Evolutionary conservation across 129 eudicot genomes (phyloP), one percentile per base, ranked within the genome.

Genomic region (Chrysanthemum seticuspe): DNA sequence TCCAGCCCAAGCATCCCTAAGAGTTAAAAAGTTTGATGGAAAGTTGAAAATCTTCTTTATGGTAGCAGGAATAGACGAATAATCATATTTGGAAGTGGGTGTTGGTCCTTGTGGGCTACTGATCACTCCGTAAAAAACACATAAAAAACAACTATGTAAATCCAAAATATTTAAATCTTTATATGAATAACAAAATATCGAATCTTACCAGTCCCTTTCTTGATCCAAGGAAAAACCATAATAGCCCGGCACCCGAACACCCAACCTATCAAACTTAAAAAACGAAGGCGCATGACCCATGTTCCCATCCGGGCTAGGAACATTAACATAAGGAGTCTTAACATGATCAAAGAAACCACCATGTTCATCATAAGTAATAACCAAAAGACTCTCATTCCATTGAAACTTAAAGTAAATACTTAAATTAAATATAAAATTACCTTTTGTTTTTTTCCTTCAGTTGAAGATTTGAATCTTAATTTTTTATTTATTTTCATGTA

Each of bases 291-390:
- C 87, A 19, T 97, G 98, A 9, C 97, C 97, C 1, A 91, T 87
- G 53, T 94, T 94, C 40, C 98, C 97, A 85, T 94, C 98, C 1
- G 98, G 98, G 65, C 74, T 94, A 14, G 98, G 98, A 21, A 94
- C 85, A 81, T 84, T 77, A 27, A 78, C 85, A 64, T 66, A 94
- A 53, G 98, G 98, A 64, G 98, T 94, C 51, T 84, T 85, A 15
- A 94, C 98, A 90, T 94, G 98, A 85, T 94, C 98, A 76, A 76
- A 94, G 75, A 94, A 94, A 16, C 98, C 98, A 34, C 98, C 98
- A 80, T 94, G 98, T 47, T 94, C 98, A 80, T 94, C 98, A 73
- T 94, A 94, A 19, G 98, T 94, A 73, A 94, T 90, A 47, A 94
- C 80, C 64, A 94, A 19, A 19, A 19, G 21, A 19, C 21, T 19